Base-by-base conservation (phyloP, 805 yeast species). In the Myxozyma sirexii region DNA sequence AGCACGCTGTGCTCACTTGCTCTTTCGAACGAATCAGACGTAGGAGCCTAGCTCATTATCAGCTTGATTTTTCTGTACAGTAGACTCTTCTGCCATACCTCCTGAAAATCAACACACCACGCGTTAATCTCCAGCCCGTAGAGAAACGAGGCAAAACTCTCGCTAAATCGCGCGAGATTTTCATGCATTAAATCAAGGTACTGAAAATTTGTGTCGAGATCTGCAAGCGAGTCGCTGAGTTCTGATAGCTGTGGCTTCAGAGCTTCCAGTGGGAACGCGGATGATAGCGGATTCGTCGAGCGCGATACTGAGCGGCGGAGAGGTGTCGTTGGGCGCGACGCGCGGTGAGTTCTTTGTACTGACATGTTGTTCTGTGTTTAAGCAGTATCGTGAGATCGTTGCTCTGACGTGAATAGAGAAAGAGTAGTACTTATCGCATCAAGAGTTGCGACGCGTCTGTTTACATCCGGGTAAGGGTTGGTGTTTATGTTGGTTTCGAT, bases 91-190 rank as follows among this genome's bases (percentile, higher is more conserved):
- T 23, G 15, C 10, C 60, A 3, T 39, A 62, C 67, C 59, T 73
- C 74, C 8, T 65, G 65, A 67, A 88, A 88, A 68, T 88, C 91
- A 27, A 87, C 87, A 73, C 96, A 88, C 86, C 94, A 90, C 62
- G 96, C 92, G 68, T 91, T 90, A 72, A 90, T 84, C 70, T 87
- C 83, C 51, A 90, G 74, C 1, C 97, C 96, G 68, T 88, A 89
- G 54, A 90, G 70, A 56, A 90, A 84, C 41, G 92, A 78, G 1
- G 89, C 84, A 67, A 91, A 83, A 1, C 90, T 82, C 72, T 90
- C 97, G 70, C 90, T 90, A 72, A 91, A 86, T 29, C 78, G 76
- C 2, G 80, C 78, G 21, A 91, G 73, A 4, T 83, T 82, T 45
- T 84, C 82, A 72, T 90, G 90, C 10, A 86, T 80, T 52, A 73